Evolutionary conservation across 176 grass and related monocot species (phyloP).

Genomic region (Poa annua): DNA sequence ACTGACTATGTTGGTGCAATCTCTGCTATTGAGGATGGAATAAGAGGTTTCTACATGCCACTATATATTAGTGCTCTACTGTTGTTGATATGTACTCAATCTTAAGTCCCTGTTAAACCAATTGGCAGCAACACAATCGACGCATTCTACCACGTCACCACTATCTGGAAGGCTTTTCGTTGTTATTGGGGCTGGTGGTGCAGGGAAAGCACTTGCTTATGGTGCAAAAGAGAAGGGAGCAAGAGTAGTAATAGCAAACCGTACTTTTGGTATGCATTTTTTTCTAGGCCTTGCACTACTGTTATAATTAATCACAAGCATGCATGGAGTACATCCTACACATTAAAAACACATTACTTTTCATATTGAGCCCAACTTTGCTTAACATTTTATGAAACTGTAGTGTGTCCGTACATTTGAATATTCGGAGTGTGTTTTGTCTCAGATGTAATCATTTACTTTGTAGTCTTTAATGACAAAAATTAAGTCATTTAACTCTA

Average conservation of each 20-base stretch:
- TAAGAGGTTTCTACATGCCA: slow-evolving; percentile 71
- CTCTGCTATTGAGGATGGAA: slow-evolving; percentile 98
- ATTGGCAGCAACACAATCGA: slow-evolving; percentile 58
- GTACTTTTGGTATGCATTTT: slow-evolving; percentile 78
- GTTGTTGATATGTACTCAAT: slow-evolving; percentile 19
- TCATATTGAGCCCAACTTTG: neutral
- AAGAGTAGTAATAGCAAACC: slow-evolving; percentile 94
- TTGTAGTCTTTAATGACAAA: neutral
- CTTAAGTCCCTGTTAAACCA: slow-evolving; percentile 18
- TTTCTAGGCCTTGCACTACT: neutral
- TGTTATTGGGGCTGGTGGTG: slow-evolving; percentile 94
- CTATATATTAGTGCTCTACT: neutral
- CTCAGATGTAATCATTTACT: slow-evolving; percentile 26
- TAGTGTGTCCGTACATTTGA: slow-evolving; percentile 20
- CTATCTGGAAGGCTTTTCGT: slow-evolving; percentile 79
- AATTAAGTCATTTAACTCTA: slow-evolving; percentile 11
- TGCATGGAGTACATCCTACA: neutral
- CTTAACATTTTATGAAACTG: neutral
- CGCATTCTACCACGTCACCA: slow-evolving; percentile 55
- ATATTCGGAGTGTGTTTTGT: slow-evolving; percentile 5
- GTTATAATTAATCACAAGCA: slow-evolving; percentile 13
- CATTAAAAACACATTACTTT: neutral
- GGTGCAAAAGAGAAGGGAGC: slow-evolving; percentile 97
- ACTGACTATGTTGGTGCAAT: slow-evolving; percentile 98
- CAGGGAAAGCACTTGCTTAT: slow-evolving; percentile 98